These are phyloP conservation scores for Leccinum boreale DNA, from an alignment of 768 basidiomycete genomes.

Conservation along the genomic window DNA sequence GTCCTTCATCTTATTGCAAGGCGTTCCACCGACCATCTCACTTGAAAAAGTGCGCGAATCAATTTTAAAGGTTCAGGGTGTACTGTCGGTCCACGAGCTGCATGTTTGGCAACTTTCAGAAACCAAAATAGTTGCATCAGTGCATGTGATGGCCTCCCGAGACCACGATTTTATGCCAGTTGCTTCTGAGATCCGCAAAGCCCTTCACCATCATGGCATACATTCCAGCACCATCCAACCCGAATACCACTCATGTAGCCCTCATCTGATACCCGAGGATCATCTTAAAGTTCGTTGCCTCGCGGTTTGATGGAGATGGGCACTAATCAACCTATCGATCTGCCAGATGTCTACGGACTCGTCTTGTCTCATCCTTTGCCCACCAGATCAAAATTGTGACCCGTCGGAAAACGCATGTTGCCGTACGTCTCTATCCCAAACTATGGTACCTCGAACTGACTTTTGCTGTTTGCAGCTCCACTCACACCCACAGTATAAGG, in stretches of 20 bases:
- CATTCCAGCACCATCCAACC: conserved; percentile 96
- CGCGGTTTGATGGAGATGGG: background rate
- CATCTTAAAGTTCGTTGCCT: conserved; percentile 44
- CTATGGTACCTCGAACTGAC: conserved; percentile 1
- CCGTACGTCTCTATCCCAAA: conserved; percentile 49
- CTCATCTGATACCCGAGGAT: conserved; percentile 40
- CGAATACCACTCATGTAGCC: conserved; percentile 55
- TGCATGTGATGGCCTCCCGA: conserved; percentile 85
- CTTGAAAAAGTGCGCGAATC: conserved; percentile 84
- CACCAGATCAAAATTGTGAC: conserved; percentile 63
- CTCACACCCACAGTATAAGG: conserved; percentile 42
- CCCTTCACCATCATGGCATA: conserved; percentile 86
- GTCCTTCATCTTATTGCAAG: conserved; percentile 93
- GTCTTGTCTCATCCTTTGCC: conserved; percentile 71
- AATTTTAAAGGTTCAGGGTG: conserved; percentile 81
- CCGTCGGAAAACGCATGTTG: conserved; percentile 74
- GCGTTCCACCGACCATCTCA: conserved; percentile 85
- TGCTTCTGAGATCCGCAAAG: conserved; percentile 77
- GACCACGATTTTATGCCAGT: conserved; percentile 90
- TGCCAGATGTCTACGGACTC: conserved; percentile 48
- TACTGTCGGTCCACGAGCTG: conserved; percentile 81
- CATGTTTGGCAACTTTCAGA: conserved; percentile 99
- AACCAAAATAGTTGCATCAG: conserved; percentile 90
- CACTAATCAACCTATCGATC: conserved; percentile 4
- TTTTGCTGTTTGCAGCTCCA: conserved; percentile 38